These are phyloP conservation scores for Albophoma yamanashiensis DNA, from an alignment of 2,329 filamentous ascomycete species.

Conservation along the genomic window DNA sequence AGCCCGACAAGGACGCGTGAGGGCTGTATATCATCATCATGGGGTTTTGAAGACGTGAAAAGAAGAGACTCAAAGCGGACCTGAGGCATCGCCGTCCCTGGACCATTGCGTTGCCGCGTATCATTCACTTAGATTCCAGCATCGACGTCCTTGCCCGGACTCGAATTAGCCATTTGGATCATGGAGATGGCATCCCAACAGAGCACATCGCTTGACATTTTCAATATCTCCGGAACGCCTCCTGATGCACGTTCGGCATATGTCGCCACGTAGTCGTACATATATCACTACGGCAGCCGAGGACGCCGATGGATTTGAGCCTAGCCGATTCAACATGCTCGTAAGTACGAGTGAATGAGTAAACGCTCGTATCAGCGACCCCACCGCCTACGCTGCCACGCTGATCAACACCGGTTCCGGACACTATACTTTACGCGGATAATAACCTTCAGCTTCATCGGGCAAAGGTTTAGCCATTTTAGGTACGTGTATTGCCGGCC, in stretches of 20 bases:
- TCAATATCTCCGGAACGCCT: no score
- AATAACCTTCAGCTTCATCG: neutral
- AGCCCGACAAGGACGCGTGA: slow-evolving; percentile 2
- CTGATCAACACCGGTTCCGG: neutral
- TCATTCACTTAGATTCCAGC: neutral
- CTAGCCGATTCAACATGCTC: neutral
- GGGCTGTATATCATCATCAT: neutral
- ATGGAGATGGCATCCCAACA: no score
- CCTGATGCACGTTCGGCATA: neutral
- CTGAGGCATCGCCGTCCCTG: neutral
- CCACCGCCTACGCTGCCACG: neutral
- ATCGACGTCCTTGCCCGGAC: neutral
- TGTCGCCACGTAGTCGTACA: neutral
- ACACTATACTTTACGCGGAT: neutral
- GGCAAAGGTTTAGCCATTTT: neutral
- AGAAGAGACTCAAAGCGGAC: neutral
- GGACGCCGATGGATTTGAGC: neutral
- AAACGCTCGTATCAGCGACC: neutral
- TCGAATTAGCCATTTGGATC: no score
- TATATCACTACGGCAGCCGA: neutral
- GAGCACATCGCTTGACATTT: no score
- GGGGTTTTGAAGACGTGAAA: neutral
- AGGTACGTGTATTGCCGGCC: no score
- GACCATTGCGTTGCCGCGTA: neutral
- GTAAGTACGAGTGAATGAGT: neutral